Evolutionary conservation across 768 basidiomycete species (phyloP), one percentile per base, ranked within the genome.

Genomic region (Rubroboletus pulcherrimus): DNA sequence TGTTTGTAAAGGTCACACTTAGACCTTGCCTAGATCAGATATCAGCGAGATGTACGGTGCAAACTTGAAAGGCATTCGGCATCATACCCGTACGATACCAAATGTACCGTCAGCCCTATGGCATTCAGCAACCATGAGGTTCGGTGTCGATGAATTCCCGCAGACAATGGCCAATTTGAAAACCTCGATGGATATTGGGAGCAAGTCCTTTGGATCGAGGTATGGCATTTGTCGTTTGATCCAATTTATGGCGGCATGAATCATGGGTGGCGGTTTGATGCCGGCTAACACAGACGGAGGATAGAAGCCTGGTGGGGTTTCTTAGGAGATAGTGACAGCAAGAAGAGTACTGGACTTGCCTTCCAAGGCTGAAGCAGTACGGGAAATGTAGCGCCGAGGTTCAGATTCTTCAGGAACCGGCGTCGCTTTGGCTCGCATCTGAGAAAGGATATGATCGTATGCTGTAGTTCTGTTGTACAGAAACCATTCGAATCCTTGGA

Each of bases 401-500:
- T 68, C 77, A 41, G 73, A 56, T 29, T 46, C 56, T n/a, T 57
- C 62, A 4, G 64, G 34, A 49, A 38, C 34, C 5, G 58, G 34
- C 0, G 58, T 49, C 15, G 55, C 40, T 34, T 66, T 75, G 21
- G 69, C 73, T 55, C 82, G 80, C 79, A 94, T 84, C 65, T 89
- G 83, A 11, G 87, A 80, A 19, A 96, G 73, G 50, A 98, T 93
- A 51, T 83, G 80, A 66, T 98, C 93, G 71, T 88, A 98, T 4
- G 93, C 86, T 4, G 91, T 82, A 4, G 92, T 95, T 46, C 85
- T 78, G 72, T 98, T 98, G 72, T 91, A 97, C 40, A 98, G 63
- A 69, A 92, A 92, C 87, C 91, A 94, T 69, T 98, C 94, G 42
- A 94, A 77, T 17, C 96, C 96, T 62, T 95, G 84, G 4, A 91